These are phyloP conservation scores for Trametes hirsuta DNA, from an alignment of 1,284 basidiomycete genomes.

Conservation along the genomic window DNA sequence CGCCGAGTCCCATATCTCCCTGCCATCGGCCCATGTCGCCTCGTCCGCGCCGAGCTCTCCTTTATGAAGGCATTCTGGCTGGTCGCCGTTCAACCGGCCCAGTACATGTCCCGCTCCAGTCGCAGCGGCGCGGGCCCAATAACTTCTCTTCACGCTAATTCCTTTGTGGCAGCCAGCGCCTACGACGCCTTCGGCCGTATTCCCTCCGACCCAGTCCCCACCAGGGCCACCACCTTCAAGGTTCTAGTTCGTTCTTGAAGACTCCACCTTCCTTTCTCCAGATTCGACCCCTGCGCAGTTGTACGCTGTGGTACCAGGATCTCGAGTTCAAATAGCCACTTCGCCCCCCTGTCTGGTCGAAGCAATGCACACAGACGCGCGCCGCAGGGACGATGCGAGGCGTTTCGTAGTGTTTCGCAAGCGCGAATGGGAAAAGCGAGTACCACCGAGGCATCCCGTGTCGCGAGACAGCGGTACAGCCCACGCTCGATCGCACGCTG, in stretches of 20 bases:
- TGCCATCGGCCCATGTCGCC: slow-evolving; percentile 15
- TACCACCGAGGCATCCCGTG: background rate
- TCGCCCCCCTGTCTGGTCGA: background rate
- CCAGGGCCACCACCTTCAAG: background rate
- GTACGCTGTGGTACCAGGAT: too few species aligned
- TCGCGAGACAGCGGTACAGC: slow-evolving; percentile 10
- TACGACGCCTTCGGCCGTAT: background rate
- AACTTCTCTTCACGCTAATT: background rate
- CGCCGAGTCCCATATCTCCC: background rate
- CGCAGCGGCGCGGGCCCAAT: background rate
- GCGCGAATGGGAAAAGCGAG: slow-evolving; percentile 4
- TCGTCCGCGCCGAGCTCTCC: slow-evolving; percentile 21
- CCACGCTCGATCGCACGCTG: slow-evolving; percentile 17
- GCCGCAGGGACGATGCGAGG: background rate
- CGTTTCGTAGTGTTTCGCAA: background rate
- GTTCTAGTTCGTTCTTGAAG: too few species aligned
- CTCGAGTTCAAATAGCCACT: background rate
- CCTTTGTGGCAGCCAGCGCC: background rate
- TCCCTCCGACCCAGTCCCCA: background rate
- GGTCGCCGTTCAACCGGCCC: slow-evolving; percentile 2
- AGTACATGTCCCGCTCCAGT: background rate
- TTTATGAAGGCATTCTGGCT: slow-evolving; percentile 22
- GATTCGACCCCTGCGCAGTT: too few species aligned
- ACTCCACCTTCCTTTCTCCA: too few species aligned
- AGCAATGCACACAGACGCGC: too few species aligned